phyloP scores from a whole-genome alignment of 176 grass and related monocot genomes.

The Secale cereale region DNA sequence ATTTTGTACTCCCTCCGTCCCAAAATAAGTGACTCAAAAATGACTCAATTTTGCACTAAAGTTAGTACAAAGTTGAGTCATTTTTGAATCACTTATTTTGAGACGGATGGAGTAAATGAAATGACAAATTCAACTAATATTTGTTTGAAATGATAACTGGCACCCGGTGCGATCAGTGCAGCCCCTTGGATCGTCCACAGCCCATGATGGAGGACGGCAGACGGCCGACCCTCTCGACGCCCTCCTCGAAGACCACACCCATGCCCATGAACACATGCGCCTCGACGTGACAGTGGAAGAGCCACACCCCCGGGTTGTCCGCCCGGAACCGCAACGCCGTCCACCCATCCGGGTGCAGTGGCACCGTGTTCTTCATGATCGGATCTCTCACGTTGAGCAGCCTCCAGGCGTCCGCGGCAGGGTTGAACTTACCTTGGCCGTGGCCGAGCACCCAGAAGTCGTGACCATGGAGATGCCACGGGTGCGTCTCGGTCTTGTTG shows the following conservation, averaged over 20 bases:
- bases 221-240: conserved; percentile 33
- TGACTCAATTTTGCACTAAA: too few relatives aligned
- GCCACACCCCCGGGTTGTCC: conserved; percentile 70
- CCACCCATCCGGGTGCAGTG: conserved; percentile 53
- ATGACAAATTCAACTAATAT: too few relatives aligned
- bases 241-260: conserved; percentile 65
- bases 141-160: not conserved
- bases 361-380: conserved; percentile 77
- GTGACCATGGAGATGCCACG: conserved; percentile 86
- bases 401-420: conserved; percentile 8
- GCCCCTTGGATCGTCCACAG: conserved; percentile 42
- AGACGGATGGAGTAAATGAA: too few relatives aligned
- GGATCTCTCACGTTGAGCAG: conserved; percentile 44
- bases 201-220: conserved; percentile 58
- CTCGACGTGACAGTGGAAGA: conserved; percentile 79
- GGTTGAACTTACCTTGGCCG: conserved; percentile 57
- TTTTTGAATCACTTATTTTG: too few relatives aligned
- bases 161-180: not conserved
- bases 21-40: too few relatives aligned
- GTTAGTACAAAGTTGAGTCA: too few relatives aligned
- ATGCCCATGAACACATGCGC: conserved; percentile 76
- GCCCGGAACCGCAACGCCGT: conserved; percentile 65
- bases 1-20: too few relatives aligned
- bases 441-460: conserved; percentile 82
- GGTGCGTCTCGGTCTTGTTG: conserved; percentile 53